These are phyloP conservation scores for Eurotiales sp. DNA, from an alignment of 2,329 filamentous ascomycete species.

Conservation along the genomic window DNA sequence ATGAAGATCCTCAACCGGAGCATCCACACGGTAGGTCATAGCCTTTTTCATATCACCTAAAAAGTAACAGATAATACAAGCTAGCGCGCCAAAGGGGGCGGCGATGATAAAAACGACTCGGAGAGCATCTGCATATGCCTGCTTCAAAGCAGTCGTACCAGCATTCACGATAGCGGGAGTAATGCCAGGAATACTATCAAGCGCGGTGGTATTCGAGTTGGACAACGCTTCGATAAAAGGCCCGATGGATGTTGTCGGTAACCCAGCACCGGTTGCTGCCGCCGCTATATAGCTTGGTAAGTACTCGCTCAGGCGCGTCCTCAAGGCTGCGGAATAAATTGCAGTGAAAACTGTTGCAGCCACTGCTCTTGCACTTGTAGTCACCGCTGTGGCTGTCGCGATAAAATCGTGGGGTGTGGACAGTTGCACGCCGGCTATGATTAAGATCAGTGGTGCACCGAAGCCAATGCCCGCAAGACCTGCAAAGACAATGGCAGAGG, in stretches of 20 bases:
- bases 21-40: constrained; percentile 8
- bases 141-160: background rate
- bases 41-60: background rate
- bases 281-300: background rate
- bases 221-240: background rate
- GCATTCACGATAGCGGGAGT: constrained; percentile 1
- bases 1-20: constrained; percentile 2
- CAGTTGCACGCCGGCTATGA: constrained; percentile 5
- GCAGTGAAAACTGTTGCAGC: constrained; percentile 3
- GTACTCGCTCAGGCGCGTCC: background rate
- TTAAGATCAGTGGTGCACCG: constrained; percentile 2
- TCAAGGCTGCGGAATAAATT: background rate
- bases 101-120: constrained; percentile 1
- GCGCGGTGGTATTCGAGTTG: background rate
- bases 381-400: constrained; percentile 1
- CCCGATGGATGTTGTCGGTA: background rate
- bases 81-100: background rate
- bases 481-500: background rate
- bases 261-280: background rate
- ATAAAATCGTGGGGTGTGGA: constrained; percentile 1
- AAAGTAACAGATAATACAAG: constrained; percentile 3
- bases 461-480: constrained; percentile 4
- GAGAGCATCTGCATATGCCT: constrained; percentile 3
- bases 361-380: background rate
- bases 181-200: background rate